These are phyloP conservation scores for Venustampulla echinocandica DNA, from an alignment of 495 filamentous ascomycete genomes.

Conservation along the genomic window DNA sequence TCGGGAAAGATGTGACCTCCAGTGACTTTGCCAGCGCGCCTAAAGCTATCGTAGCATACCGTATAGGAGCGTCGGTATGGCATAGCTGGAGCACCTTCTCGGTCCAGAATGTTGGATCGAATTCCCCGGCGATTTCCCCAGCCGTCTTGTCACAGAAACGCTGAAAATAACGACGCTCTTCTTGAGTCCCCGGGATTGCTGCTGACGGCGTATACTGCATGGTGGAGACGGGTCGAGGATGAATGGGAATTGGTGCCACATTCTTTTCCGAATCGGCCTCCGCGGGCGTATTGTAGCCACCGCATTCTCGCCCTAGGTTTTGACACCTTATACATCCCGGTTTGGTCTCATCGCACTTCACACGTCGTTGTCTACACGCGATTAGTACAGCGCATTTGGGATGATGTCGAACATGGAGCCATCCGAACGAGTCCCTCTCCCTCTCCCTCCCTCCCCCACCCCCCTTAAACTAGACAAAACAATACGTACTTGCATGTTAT, in stretches of 20 bases:
- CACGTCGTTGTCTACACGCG: conserved; percentile 27
- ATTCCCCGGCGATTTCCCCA: conserved; percentile 51
- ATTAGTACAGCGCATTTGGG: conserved; percentile 3
- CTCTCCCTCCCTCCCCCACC: neutral
- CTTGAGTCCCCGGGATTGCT: conserved; percentile 23
- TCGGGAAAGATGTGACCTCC: conserved; percentile 22
- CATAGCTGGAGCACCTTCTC: conserved; percentile 49
- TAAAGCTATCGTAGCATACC: conserved; percentile 58
- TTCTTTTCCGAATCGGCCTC: conserved; percentile 17
- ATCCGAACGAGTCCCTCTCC: neutral
- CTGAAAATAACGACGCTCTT: conserved; percentile 50
- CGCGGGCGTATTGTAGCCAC: conserved; percentile 40
- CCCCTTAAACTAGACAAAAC: neutral
- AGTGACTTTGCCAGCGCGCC: conserved; percentile 51
- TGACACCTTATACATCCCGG: conserved; percentile 47
- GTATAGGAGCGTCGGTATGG: conserved; percentile 50
- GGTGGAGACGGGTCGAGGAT: conserved; percentile 20
- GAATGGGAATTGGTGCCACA: conserved; percentile 20
- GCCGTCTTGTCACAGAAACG: conserved; percentile 50
- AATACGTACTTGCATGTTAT: conserved; percentile 25
- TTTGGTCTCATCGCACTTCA: conserved; percentile 53
- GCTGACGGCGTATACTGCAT: conserved; percentile 19
- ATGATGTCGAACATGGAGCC: neutral
- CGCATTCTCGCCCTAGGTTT: conserved; percentile 44
- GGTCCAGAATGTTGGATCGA: conserved; percentile 54